A percentile compares a stretch with the other conserved stretches of the same genome.
phyloP scores from a whole-genome alignment of 2,329 filamentous ascomycete genomes.

The Penicillium olsonii region DNA sequence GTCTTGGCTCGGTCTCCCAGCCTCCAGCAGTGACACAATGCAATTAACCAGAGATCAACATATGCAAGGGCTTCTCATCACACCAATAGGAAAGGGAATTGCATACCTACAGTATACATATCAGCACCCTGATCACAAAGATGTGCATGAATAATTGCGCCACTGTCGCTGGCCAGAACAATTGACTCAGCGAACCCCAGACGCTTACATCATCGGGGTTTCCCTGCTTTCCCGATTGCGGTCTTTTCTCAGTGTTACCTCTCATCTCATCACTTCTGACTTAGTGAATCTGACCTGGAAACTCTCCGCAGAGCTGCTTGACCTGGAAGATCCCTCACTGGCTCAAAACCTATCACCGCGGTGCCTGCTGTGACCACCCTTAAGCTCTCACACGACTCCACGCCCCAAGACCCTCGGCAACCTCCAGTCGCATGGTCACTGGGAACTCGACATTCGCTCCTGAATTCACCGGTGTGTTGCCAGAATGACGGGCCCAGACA shows the following conservation, averaged over 20 bases:
- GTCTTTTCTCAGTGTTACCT: constrained; percentile 3
- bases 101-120: too few species aligned
- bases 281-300: not conserved
- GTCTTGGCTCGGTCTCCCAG: not conserved
- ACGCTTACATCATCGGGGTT: constrained; percentile 24
- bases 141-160: constrained; percentile 3
- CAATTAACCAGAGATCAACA: not conserved
- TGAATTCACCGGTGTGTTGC: not conserved
- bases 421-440: constrained; percentile 11
- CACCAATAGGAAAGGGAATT: not conserved
- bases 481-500: constrained; percentile 34
- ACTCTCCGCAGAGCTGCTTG: not conserved
- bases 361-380: not conserved
- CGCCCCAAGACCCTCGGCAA: constrained; percentile 9
- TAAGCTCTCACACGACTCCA: constrained; percentile 8
- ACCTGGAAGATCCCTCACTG: not conserved
- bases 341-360: too few species aligned
- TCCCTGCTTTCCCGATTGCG: constrained; percentile 10
- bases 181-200: constrained; percentile 17
- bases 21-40: not conserved
- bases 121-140: not conserved
- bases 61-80: constrained; percentile 1
- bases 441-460: constrained; percentile 1
- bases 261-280: not conserved
- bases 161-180: not conserved